Conservation (phyloP, 441 rosid species). For the Pelargonium fulgidum region DNA sequence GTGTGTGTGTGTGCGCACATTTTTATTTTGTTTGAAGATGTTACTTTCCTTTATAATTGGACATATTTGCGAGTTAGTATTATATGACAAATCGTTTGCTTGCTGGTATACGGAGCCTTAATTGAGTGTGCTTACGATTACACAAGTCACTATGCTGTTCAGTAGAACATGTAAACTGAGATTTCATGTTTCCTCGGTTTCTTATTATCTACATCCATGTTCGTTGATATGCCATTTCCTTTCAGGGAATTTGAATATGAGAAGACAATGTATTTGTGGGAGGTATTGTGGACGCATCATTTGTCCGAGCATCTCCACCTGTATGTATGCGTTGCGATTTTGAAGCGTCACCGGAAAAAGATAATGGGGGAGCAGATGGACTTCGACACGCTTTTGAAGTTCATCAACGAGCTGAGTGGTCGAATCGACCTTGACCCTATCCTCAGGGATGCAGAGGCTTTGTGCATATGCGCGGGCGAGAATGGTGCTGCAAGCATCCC, state of each 20-base stretch:
- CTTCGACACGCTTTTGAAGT: conserved; percentile 89
- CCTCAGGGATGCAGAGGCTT: conserved; percentile 87
- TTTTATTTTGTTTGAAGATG: not conserved
- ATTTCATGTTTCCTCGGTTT: not conserved
- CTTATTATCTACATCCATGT: not conserved
- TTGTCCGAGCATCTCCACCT: conserved; percentile 86
- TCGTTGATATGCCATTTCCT: conserved; percentile 1
- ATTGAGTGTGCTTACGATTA: not conserved
- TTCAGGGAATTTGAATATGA: conserved; percentile 82
- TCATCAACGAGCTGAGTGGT: conserved; percentile 88
- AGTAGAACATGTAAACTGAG: not conserved
- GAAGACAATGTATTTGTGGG: conserved; percentile 82
- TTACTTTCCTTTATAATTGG: not conserved
- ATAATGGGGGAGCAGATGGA: conserved; percentile 93
- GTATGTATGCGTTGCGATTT: conserved; percentile 75
- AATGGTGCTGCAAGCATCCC: conserved; percentile 85
- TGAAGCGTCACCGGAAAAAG: conserved; percentile 80
- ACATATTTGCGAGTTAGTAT: not conserved
- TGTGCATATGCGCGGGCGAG: conserved; percentile 91
- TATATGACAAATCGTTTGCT: too few species aligned
- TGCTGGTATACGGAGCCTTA: not conserved
- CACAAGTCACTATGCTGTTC: too few species aligned
- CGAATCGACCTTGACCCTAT: conserved; percentile 61
- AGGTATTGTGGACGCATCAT: conserved; percentile 87
- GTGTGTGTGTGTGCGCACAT: not conserved